Base-by-base conservation (phyloP, 116 monocot genomes). In the Trichopus zeylanicus region DNA sequence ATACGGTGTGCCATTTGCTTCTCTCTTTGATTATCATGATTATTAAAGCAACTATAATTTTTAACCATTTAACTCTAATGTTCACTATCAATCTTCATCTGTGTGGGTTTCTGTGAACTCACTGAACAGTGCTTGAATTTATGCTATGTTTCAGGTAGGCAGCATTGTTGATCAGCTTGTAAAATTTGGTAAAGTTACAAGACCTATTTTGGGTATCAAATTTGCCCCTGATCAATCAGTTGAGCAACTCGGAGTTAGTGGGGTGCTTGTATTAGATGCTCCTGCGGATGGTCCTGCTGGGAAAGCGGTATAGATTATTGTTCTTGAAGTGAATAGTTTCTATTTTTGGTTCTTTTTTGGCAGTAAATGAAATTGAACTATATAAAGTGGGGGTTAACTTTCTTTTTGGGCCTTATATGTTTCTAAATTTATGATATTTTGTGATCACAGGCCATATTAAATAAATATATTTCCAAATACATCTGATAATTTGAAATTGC, bases 201-300 rank as follows among this genome's bases (percentile, higher is more conserved):
- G 97, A 66, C 97, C 91, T 33, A 84, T 98, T 57, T 73, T 98
- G 53, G 97, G 97, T 22, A 98, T 98, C 51, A 98, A 91, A 77
- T 98, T 98, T 82, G 97, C 97, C 37, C 91, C 91, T 27, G 97
- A 98, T 76, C 97, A 98, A 56, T 98, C 97, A 32, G 87, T 98
- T 21, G 91, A 98, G 74, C 88, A 98, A 75, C 87, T 98, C 56
- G 97, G 97, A 31, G 87, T 98, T 29, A 85, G 88, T 63, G 97
- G 91, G 28, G 97, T 98, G 42, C 91, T 98, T 35, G 97, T 91
- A 53, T 69, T 98, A 53, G 97, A 98, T 85, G 97, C 97, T 68
- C 91, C 97, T 77, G 53, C 88, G 39, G 76, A 79, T 67, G 87
- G 97, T 61, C 97, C 97, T 53, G 97, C 97, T 23, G 97, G 97